Percentiles rank a stretch among this genome's conserved stretches.
Conservation (phyloP, 768 basidiomycete genomes). For the Tremella mesenterica region DNA sequence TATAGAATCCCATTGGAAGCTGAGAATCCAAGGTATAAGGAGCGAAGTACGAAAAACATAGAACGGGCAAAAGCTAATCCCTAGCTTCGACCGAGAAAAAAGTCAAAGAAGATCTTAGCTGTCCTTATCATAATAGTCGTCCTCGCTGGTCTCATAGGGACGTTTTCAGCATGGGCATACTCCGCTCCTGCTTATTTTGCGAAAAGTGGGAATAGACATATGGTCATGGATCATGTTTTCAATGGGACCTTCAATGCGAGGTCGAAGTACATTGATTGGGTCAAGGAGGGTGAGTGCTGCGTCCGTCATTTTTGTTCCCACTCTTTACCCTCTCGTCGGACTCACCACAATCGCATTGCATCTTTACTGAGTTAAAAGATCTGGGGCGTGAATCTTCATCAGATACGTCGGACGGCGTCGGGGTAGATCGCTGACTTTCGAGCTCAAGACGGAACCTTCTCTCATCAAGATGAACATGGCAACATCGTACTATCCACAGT, state of each 20-base stretch:
- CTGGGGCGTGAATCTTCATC: no score
- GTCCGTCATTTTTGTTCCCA: no score
- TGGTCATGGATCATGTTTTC: slow-evolving; percentile 84
- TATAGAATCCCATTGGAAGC: no score
- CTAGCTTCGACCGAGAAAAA: slow-evolving; percentile 24
- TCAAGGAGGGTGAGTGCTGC: slow-evolving; percentile 81
- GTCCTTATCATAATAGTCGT: slow-evolving; percentile 55
- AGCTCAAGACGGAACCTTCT: slow-evolving; percentile 95
- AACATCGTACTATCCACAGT: slow-evolving; percentile 73
- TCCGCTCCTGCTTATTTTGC: slow-evolving; percentile 50
- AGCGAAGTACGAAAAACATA: no score
- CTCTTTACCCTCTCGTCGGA: no score
- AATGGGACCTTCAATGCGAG: slow-evolving; percentile 71
- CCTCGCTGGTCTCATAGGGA: slow-evolving; percentile 61
- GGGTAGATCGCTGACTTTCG: slow-evolving; percentile 1
- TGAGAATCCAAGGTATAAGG: no score
- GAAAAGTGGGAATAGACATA: slow-evolving; percentile 52
- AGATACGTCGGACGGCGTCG: no score
- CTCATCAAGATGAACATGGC: slow-evolving; percentile 52
- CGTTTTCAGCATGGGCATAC: slow-evolving; percentile 66
- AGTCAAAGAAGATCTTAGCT: slow-evolving; percentile 53
- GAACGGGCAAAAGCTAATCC: no score
- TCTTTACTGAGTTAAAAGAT: no score
- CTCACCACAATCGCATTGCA: no score
- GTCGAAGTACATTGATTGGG: slow-evolving; percentile 61